Base-by-base conservation (phyloP, 2,329 filamentous ascomycete species). In the Kalaharituber pfeilii region DNA sequence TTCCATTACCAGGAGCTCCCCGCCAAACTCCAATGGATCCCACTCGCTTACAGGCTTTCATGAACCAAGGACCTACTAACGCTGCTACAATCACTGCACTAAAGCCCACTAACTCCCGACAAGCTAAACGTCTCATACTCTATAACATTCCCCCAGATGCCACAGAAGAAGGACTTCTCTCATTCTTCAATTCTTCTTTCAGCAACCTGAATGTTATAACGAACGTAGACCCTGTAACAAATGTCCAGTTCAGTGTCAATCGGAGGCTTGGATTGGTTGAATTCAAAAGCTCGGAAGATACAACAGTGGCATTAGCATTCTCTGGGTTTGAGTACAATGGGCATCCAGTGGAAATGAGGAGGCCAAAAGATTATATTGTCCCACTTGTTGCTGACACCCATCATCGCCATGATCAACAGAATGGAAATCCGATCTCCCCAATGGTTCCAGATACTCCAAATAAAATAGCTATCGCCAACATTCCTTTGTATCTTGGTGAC, bases 21-120 rank as follows among this genome's bases (percentile, higher is more conserved):
- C 81, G 91, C 62, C 87, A 94, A 68, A 88, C 95, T 66, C 83
- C 86, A 29, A 91, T 96, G 82, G 91, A 98, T 63, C 88, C 89
- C 15, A 85, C 80, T 64, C 89, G 89, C 68, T 76, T 98, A 49
- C 87, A 95, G 68, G 87, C 89, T 22, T 94, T 98, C 68, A 93
- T 95, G 79, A 88, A 85, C 67, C 87, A 93, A 66, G 42, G 42
- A 25, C 84, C 89, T 13, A 79, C 79, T 53, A 82, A 82, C 53
- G 71, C 81, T 65, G 73, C 74, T 28, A 82, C 78, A 57, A 86
- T 78, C 63, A 78, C 84, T n/a, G 79, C 86, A 4, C 77, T 99
- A 53, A 93, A 93, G 69, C 87, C 91, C 2, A 84, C 84, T 52
- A 94, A 94, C 68, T 88, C 91, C 15, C 82, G 91, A 60, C 91